These are phyloP conservation scores for Venturia carpophila DNA, from an alignment of 2,329 filamentous ascomycete genomes.

Conservation along the genomic window DNA sequence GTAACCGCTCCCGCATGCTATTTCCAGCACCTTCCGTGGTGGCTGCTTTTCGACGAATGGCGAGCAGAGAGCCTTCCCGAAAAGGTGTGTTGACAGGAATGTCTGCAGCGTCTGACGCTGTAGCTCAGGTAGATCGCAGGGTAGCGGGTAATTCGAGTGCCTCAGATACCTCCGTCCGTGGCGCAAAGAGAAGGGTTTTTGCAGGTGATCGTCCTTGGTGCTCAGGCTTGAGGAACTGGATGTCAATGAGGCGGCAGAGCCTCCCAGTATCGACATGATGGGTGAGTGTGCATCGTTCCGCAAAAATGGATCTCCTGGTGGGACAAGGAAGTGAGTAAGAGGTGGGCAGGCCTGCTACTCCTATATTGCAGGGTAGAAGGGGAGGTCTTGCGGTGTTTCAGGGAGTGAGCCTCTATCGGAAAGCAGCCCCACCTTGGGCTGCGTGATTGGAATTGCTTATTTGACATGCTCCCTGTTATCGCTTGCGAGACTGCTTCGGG, in stretches of 20 bases:
- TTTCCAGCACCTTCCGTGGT: constrained; percentile 70
- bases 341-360: background rate
- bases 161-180: constrained; percentile 78
- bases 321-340: background rate
- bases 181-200: constrained; percentile 54
- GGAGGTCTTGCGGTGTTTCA: background rate
- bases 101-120: constrained; percentile 82
- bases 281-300: constrained; percentile 9
- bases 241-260: constrained; percentile 24
- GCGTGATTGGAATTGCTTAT: background rate
- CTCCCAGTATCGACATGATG: constrained; percentile 8
- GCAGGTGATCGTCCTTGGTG: constrained; percentile 18
- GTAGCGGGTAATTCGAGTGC: constrained; percentile 73
- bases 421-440: background rate
- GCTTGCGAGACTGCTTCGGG: no score
- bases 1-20: constrained; percentile 80
- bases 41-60: constrained; percentile 57
- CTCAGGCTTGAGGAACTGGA: constrained; percentile 32
- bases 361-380: background rate
- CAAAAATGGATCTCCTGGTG: background rate
- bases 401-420: background rate
- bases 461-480: background rate
- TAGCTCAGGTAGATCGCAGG: constrained; percentile 77
- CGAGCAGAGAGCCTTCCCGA: constrained; percentile 71
- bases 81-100: constrained; percentile 70